Base-by-base conservation (phyloP, 345 rosid genomes). In the Mercurialis annua region DNA sequence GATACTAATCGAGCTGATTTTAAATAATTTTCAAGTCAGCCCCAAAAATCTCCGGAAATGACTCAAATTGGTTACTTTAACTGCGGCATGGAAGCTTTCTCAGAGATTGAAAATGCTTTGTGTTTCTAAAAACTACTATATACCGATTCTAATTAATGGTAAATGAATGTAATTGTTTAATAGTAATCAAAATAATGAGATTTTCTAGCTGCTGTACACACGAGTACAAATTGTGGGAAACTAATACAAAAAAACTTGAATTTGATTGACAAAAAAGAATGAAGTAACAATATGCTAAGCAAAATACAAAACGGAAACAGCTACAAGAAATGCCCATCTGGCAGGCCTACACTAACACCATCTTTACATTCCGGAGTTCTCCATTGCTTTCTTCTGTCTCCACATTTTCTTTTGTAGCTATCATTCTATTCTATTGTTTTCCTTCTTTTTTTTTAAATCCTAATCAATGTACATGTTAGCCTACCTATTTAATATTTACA, bases 381-480 rank as follows among this genome's bases (percentile, higher is more conserved):
- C 20, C 18, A 31, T 3, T 46, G 64, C 59, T 58, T 68, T 75
- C 55, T 60, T 55, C 76, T 26, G 70, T 50, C 72, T 60, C 81
- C 71, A 38, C 21, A 67, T 71, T 49, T 62, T 38, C 59, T n/a
- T 26, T 66, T 55, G n/a, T 47, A 42, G 44, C 68, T 67, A 64
- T 72, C 71, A 71, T 57, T 58, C 81, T 71, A 77, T 65, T 59
- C 68, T 80, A 72, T 69, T 49, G 67, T 71, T 68, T 66, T 69
- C 71, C 65, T 60, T 74, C 65, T 66, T 69, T 69, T 62, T 60
- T 72, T 48, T 68, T 30, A n/a, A n/a, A n/a, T 34, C 63, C 70
- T 57, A 64, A 36, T 26, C 52, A 68, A 81, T 86, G 71, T 81
- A 86, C 83, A 80, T 54, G 90, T 80, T 80, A 86, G 79, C 72